phyloP scores from a whole-genome alignment of 208 protist species.

The Leishmania arabica region DNA sequence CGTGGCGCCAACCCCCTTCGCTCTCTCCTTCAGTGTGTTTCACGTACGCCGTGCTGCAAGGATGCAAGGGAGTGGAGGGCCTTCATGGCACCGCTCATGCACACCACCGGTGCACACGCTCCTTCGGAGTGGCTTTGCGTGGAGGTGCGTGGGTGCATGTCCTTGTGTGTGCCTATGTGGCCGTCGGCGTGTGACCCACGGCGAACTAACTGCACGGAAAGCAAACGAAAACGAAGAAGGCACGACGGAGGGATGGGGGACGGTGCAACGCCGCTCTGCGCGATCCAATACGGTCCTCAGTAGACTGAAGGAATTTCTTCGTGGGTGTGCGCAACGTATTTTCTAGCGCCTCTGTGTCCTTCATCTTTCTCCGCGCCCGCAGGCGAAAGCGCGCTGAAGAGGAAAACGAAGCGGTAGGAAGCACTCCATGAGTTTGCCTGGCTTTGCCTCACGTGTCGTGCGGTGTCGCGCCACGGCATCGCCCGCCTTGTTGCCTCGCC shows the following conservation, averaged over 20 bases:
- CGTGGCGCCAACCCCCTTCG: not conserved
- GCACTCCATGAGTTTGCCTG: not conserved
- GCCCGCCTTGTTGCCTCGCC: not conserved
- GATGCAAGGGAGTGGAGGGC: not conserved
- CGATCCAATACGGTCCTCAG: not conserved
- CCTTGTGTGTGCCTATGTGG: not conserved
- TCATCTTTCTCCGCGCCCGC: not conserved
- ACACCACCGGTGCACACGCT: not conserved
- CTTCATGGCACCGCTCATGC: not conserved
- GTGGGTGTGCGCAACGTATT: not conserved
- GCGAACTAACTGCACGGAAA: not conserved
- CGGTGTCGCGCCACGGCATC: not conserved
- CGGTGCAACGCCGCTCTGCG: not conserved
- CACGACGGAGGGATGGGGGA: not conserved
- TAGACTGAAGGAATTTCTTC: not conserved
- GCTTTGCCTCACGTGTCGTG: not conserved
- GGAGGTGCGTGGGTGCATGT: not conserved
- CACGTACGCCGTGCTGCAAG: not conserved
- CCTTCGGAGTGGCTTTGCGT: not conserved
- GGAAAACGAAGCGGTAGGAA: not conserved
- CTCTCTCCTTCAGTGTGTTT: not conserved
- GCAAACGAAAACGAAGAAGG: not conserved
- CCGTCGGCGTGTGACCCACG: not conserved
- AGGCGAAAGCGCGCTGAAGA: not conserved
- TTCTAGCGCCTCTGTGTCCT: not conserved